Conservation (phyloP, 352 stramenopile species). For the Phytopythium montanum region DNA sequence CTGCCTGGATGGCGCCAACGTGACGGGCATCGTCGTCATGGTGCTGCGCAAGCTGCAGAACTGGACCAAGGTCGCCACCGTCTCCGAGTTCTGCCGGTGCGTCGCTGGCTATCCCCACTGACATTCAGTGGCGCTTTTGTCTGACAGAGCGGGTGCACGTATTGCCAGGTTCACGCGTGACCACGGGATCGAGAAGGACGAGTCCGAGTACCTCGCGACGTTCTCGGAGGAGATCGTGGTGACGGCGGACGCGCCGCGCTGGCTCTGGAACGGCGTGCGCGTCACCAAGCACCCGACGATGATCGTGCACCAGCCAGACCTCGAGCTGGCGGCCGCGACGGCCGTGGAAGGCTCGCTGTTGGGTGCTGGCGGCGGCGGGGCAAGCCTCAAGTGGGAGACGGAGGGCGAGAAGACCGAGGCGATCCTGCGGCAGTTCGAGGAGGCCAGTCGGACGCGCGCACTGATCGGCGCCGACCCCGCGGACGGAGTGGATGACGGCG, state of each 20-base stretch:
- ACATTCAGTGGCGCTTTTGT: background rate
- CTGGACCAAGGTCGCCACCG: constrained; percentile 81
- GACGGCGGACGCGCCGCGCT: constrained; percentile 63
- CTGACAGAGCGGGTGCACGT: background rate
- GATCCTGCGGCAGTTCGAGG: constrained; percentile 78
- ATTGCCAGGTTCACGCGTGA: constrained; percentile 72
- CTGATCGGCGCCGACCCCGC: constrained; percentile 36
- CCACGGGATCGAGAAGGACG: constrained; percentile 84
- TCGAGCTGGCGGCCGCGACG: constrained; percentile 35
- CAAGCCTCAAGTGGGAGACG: constrained; percentile 67
- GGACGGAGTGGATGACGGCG: constrained; percentile 51
- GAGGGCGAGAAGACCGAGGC: constrained; percentile 80
- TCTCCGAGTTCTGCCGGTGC: constrained; percentile 79
- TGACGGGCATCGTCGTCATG: constrained; percentile 87
- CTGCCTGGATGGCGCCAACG: constrained; percentile 85
- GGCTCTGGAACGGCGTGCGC: constrained; percentile 82
- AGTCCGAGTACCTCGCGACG: constrained; percentile 76
- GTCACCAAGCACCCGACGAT: constrained; percentile 86
- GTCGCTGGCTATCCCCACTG: background rate
- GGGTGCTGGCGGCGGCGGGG: constrained; percentile 28
- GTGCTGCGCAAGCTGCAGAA: constrained; percentile 86
- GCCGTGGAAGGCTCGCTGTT: constrained; percentile 24
- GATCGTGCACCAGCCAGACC: constrained; percentile 78
- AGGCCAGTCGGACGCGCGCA: constrained; percentile 63
- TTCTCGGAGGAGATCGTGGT: constrained; percentile 86